These are phyloP conservation scores for Gossypium bickii DNA, from an alignment of 345 rosid species.

Conservation along the genomic window DNA sequence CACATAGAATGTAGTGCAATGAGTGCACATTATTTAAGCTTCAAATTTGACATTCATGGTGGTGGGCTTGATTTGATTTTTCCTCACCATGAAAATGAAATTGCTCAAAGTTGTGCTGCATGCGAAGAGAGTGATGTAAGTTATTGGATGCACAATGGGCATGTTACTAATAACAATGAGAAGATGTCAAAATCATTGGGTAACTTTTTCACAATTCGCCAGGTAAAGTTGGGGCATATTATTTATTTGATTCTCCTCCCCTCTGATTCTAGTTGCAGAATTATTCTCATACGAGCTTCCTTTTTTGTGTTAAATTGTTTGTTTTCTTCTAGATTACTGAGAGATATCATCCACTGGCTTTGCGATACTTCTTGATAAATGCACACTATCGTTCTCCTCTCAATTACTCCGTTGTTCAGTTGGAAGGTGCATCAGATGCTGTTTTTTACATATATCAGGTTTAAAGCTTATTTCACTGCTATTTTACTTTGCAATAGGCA, in stretches of 20 bases:
- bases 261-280: neutral
- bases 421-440: conserved; percentile 70
- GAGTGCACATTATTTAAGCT: conserved; percentile 69
- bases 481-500: neutral
- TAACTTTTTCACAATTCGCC: conserved; percentile 67
- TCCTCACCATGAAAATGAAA: conserved; percentile 88
- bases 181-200: conserved; percentile 84
- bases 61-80: conserved; percentile 77
- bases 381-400: conserved; percentile 88
- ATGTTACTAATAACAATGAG: conserved; percentile 71
- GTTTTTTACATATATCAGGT: conserved; percentile 87
- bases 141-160: conserved; percentile 93
- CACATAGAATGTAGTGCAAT: conserved; percentile 98
- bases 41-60: conserved; percentile 76
- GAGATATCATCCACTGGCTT: conserved; percentile 71
- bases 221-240: conserved; percentile 31
- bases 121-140: conserved; percentile 48
- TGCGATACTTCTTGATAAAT: conserved; percentile 78
- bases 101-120: conserved; percentile 79
- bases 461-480: conserved; percentile 8
- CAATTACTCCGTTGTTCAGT: conserved; percentile 49
- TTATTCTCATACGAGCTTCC: conserved; percentile 3
- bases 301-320: neutral
- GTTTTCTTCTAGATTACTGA: conserved; percentile 52
- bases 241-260: neutral